These are phyloP conservation scores for Quercus phellos DNA, from an alignment of 331 rosid species.

Conservation along the genomic window DNA sequence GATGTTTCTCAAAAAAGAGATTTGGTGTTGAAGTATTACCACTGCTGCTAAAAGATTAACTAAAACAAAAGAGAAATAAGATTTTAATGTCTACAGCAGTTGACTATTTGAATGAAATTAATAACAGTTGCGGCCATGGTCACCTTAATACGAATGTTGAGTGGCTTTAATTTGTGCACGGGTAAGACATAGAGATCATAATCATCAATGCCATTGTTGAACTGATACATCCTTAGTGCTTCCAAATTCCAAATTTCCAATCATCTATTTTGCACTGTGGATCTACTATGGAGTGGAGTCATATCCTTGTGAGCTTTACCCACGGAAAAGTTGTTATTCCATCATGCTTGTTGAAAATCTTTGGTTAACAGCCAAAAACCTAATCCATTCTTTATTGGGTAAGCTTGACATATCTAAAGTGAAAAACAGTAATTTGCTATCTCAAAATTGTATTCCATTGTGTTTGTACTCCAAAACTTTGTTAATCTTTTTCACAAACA, in stretches of 20 bases:
- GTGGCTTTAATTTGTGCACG: conserved; percentile 1
- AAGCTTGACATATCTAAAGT: background rate
- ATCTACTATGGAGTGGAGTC: background rate
- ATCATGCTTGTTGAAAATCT: background rate
- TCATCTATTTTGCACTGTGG: background rate
- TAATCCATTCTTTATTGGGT: background rate
- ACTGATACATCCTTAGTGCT: background rate
- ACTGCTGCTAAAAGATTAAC: too few species aligned
- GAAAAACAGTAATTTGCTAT: too few species aligned
- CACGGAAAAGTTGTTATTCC: background rate
- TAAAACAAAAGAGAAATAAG: background rate
- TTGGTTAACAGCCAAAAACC: background rate
- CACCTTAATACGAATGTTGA: background rate
- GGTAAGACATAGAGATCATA: background rate
- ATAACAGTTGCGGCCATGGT: background rate
- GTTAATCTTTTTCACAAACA: background rate
- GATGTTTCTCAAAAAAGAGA: background rate
- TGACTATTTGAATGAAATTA: background rate
- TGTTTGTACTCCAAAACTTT: background rate
- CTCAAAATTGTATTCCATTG: background rate
- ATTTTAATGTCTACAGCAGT: background rate
- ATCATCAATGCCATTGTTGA: background rate
- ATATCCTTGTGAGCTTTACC: background rate
- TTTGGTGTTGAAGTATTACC: too few species aligned
- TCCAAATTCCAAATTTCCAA: background rate